These are phyloP conservation scores for Lasiodiplodia hormozganensis DNA, from an alignment of 2,329 filamentous ascomycete species.

Conservation along the genomic window DNA sequence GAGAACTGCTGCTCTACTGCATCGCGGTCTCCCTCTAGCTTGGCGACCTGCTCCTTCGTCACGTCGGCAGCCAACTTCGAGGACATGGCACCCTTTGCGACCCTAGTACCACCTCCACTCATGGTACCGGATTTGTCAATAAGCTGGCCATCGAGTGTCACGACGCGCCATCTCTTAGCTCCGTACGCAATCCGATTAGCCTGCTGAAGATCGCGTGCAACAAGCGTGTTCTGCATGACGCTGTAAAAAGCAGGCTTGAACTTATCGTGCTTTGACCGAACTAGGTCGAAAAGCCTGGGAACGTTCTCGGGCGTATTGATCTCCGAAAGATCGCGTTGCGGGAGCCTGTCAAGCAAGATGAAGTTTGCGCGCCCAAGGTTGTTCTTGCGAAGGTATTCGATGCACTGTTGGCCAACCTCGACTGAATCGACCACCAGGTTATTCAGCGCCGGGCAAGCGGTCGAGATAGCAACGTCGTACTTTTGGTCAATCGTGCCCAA, in stretches of 20 bases:
- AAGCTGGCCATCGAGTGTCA: constrained; percentile 91
- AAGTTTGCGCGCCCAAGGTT: constrained; percentile 97
- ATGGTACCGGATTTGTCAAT: constrained; percentile 99
- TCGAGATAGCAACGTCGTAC: constrained; percentile 98
- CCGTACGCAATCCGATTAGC: constrained; percentile 97
- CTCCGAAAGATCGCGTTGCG: constrained; percentile 75
- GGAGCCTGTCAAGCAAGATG: constrained; percentile 89
- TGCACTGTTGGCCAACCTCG: constrained; percentile 95
- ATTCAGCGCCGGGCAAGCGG: constrained; percentile 87
- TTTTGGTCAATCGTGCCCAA: constrained; percentile 90
- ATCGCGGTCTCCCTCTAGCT: constrained; percentile 88
- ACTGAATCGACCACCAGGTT: constrained; percentile 98
- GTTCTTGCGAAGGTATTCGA: constrained; percentile 96
- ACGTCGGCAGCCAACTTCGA: constrained; percentile 90
- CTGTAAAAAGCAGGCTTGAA: constrained; percentile 95
- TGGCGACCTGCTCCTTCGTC: constrained; percentile 84
- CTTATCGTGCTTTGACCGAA: constrained; percentile 84
- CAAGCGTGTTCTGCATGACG: constrained; percentile 91
- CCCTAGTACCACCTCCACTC: constrained; percentile 92
- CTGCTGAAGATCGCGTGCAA: constrained; percentile 91
- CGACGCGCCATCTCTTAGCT: constrained; percentile 91
- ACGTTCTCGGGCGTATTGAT: constrained; percentile 92
- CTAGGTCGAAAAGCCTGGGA: constrained; percentile 89
- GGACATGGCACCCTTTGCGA: constrained; percentile 94
- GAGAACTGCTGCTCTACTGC: constrained; percentile 81